Evolutionary conservation across 2,329 filamentous ascomycete genomes (phyloP), one percentile per base, ranked within the genome.

Genomic region (Cordyceps militaris): DNA sequence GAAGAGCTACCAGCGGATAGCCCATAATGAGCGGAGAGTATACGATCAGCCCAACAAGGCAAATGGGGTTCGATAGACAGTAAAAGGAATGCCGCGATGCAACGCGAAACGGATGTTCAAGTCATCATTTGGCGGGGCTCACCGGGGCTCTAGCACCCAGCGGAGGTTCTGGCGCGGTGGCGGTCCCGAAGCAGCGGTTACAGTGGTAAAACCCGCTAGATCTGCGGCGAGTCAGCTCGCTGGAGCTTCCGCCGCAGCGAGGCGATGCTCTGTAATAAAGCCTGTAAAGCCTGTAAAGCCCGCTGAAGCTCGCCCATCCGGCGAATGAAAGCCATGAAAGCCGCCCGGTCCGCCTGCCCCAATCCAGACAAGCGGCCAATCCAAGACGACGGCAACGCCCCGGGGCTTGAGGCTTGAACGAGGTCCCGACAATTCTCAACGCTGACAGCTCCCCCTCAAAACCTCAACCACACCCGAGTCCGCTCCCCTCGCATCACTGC

Each of bases 391-490:
- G 2, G 26, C 40, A 11, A 21, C 7, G 28, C 16, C 24, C 30
- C 23, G 21, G 14, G 28, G 44, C n/a, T n/a, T n/a, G n/a, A n/a
- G n/a, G n/a, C n/a, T 40, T 53, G n/a, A 40, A 53, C 38, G 16
- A 34, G 24, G 40, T 28, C 19, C 28, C 40, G 51, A 44, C 40
- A n/a, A 34, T 54, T 54, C 53, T 14, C 53, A 56, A 40, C 44
- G 34, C 53, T 56, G 53, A 49, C 53, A 32, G 40, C 32, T 55
- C 46, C 28, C 53, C 44, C 53, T 56, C 53, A 56, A 56, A 56
- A 32, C 30, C 44, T 56, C 53, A 56, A 49, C 53, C 53, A 49
- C 43, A 24, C 26, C 53, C 53, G n/a, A 44, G 19, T 19, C 36
- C 5, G n/a, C 19, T 38, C 13, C 51, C 51, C 51, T 54, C 51